Conservation (phyloP, 768 basidiomycete species). For the Mrakia hoshinonis region DNA sequence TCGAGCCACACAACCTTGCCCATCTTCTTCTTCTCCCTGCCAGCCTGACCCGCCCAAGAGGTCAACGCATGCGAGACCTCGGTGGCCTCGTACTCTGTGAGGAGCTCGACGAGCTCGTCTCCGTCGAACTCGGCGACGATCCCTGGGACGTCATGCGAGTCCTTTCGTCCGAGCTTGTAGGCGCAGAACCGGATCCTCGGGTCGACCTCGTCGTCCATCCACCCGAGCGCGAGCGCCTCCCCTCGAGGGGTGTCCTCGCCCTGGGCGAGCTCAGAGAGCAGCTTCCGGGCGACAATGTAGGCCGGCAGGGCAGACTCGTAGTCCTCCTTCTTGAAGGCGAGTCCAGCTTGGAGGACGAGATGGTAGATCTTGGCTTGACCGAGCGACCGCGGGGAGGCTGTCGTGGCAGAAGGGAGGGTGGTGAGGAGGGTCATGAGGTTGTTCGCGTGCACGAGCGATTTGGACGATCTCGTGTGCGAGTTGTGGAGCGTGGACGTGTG, state of each 20-base stretch:
- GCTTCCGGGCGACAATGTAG: slow-evolving; percentile 63
- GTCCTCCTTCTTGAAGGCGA: slow-evolving; percentile 65
- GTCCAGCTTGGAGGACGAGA: slow-evolving; percentile 70
- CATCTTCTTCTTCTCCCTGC: slow-evolving; percentile 49
- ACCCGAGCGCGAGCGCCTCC: slow-evolving; percentile 70
- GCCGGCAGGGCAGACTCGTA: slow-evolving; percentile 62
- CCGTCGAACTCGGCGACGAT: slow-evolving; percentile 38
- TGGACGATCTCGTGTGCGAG: slow-evolving; percentile 66
- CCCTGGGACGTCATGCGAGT: slow-evolving; percentile 52
- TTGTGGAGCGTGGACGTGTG: slow-evolving; percentile 49
- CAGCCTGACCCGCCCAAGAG: slow-evolving; percentile 40
- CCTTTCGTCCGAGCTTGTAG: slow-evolving; percentile 68
- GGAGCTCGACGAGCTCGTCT: slow-evolving; percentile 47
- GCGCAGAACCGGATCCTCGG: slow-evolving; percentile 89
- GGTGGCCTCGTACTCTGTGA: slow-evolving; percentile 2
- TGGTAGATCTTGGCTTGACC: slow-evolving; percentile 70
- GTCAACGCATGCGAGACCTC: neutral
- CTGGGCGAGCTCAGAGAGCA: slow-evolving; percentile 64
- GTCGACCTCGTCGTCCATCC: slow-evolving; percentile 68
- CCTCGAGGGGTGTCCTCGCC: slow-evolving; percentile 59
- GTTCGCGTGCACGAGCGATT: slow-evolving; percentile 66
- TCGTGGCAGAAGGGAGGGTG: neutral
- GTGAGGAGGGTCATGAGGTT: slow-evolving; percentile 54
- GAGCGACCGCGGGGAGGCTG: slow-evolving; percentile 48
- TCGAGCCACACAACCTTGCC: slow-evolving; percentile 67